These are phyloP conservation scores for Apiotrichum akiyoshidainum DNA, from an alignment of 1,284 basidiomycete genomes.

Conservation along the genomic window DNA sequence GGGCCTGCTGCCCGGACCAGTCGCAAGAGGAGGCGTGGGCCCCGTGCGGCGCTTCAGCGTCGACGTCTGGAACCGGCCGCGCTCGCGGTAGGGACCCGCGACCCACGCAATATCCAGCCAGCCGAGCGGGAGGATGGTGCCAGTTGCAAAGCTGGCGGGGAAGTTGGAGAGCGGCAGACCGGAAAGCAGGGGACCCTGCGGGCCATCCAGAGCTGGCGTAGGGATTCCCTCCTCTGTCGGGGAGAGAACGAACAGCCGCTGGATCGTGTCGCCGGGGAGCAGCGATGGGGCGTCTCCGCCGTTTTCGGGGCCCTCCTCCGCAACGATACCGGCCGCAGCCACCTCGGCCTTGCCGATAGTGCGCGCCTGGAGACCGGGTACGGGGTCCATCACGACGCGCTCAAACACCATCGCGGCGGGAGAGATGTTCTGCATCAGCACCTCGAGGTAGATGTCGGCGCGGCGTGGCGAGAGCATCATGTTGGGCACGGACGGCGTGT, in stretches of 20 bases:
- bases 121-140: slow-evolving; percentile 69
- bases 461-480: slow-evolving; percentile 62
- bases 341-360: slow-evolving; percentile 7
- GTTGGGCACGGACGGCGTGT: slow-evolving; percentile 66
- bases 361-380: slow-evolving; percentile 63
- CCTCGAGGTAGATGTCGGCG: slow-evolving; percentile 77
- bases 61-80: slow-evolving; percentile 74
- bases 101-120: slow-evolving; percentile 75
- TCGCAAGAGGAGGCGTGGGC: background rate
- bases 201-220: slow-evolving; percentile 57
- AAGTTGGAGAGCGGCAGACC: slow-evolving; percentile 48
- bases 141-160: slow-evolving; percentile 60
- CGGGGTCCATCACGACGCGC: slow-evolving; percentile 67
- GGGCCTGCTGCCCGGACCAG: background rate
- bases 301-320: slow-evolving; percentile 24
- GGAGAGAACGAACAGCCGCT: slow-evolving; percentile 75
- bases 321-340: slow-evolving; percentile 28
- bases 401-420: slow-evolving; percentile 72
- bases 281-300: slow-evolving; percentile 54
- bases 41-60: slow-evolving; percentile 44
- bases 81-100: slow-evolving; percentile 58
- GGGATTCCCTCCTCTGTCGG: slow-evolving; percentile 49
- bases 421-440: slow-evolving; percentile 81
- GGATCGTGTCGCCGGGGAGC: slow-evolving; percentile 73
- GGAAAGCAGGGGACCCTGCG: slow-evolving; percentile 63